Percentiles rank a stretch among this genome's conserved stretches.
These are phyloP conservation scores for Saccharomyces hybrid DNA, from an alignment of 1,139 yeast genomes.

Conservation along the genomic window DNA sequence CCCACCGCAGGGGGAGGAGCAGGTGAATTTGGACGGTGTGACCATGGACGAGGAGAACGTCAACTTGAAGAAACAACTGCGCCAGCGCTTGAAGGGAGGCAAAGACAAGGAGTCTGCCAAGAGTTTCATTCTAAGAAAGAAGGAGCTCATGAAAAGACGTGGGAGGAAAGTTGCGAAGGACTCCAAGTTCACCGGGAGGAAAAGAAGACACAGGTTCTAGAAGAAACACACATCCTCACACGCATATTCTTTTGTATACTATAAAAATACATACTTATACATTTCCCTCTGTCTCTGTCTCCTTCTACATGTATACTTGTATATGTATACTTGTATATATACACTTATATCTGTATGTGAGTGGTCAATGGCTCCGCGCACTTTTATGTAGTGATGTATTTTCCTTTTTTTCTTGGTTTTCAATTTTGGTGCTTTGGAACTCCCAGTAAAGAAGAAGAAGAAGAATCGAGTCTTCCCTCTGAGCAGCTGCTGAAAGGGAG, in stretches of 20 bases:
- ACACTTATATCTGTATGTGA: not conserved
- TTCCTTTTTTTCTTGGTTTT: too few species aligned
- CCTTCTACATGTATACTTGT: not conserved
- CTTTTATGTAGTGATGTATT: not conserved
- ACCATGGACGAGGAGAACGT: slow-evolving; percentile 60
- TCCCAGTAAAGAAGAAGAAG: not conserved
- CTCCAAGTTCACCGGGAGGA: slow-evolving; percentile 88
- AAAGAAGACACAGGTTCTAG: slow-evolving; percentile 78
- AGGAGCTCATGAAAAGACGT: slow-evolving; percentile 84
- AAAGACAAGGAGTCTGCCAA: slow-evolving; percentile 66
- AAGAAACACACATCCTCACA: not conserved
- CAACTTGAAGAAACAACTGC: slow-evolving; percentile 39
- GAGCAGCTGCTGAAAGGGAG: not conserved
- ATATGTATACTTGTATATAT: not conserved
- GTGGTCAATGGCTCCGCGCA: not conserved
- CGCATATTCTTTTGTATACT: slow-evolving; percentile 1
- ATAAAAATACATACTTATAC: not conserved
- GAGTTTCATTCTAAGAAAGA: slow-evolving; percentile 82
- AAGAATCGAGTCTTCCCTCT: not conserved
- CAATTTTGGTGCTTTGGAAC: not conserved
- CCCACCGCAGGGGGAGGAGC: slow-evolving; percentile 33
- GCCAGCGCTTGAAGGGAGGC: not conserved
- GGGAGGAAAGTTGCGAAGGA: slow-evolving; percentile 87
- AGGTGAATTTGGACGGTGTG: slow-evolving; percentile 63
- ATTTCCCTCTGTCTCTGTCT: not conserved